Base-by-base conservation (phyloP, 345 rosid genomes). In the Heritiera fomes region DNA sequence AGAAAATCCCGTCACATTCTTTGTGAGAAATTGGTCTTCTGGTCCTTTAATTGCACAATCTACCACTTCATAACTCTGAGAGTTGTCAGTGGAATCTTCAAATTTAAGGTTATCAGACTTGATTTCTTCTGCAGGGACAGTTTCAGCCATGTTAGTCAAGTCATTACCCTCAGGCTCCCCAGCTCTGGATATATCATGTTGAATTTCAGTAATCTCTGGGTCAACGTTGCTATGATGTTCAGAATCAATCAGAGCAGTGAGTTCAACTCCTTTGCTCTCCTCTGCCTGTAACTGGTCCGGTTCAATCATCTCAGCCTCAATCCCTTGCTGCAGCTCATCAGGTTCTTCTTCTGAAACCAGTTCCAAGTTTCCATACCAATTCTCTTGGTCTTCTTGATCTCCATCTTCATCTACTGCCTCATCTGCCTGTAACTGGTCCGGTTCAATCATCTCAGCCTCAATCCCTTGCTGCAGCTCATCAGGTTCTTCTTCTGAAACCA, bases 221-320 rank as follows among this genome's bases (percentile, higher is more conserved):
- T 62, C 65, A 43, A 82, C 60, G 71, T 50, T 79, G 63, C 73
- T 81, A 15, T 80, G 81, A 46, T 55, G 72, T 79, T 77, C 85
- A 62, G 46, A 47, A 52, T 45, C 79, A 56, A 65, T 38, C 65
- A 55, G 66, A 75, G 46, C 62, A 76, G 52, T 76, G 63, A 15
- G 55, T 43, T 50, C 77, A 9, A 1, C 80, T 53, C 17, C 71
- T 47, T 47, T 45, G 77, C 52, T n/a, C 1, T 47, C 69, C 12
- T 47, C 65, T 65, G 74, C 20, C 15, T 58, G 80, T 60, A 34
- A 56, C 17, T 53, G 62, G 34, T 53, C 73, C 17, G 20, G 45
- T 60, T 61, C 34, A 23, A 75, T 60, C 55, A 65, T 76, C 59
- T 77, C 79, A 69, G 67, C 55, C 34, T 43, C 71, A 50, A 45